Evolutionary conservation across 176 grass and related monocot species (phyloP).

Genomic region (Secale cereale): DNA sequence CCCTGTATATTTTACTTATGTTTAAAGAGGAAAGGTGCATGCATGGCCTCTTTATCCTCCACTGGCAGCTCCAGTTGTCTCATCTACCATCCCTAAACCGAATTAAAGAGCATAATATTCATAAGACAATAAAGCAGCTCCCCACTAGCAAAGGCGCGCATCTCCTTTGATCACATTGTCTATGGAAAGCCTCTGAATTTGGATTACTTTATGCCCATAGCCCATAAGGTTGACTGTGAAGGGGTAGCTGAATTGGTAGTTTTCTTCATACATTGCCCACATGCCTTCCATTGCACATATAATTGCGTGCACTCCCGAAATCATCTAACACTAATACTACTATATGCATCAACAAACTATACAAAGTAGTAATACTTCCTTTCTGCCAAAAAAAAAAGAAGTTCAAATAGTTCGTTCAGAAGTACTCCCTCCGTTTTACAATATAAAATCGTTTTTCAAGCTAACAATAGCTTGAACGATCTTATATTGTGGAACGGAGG

Average conservation of each 20-base stretch:
- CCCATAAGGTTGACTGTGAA: conserved; percentile 45
- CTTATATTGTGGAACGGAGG: too few species aligned
- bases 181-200: conserved; percentile 25
- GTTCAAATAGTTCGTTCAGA: too few species aligned
- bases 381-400: neutral
- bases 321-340: neutral
- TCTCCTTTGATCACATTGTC: conserved; percentile 40
- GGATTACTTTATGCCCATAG: conserved; percentile 25
- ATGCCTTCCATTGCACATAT: neutral
- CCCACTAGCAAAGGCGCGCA: conserved; percentile 38
- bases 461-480: too few species aligned
- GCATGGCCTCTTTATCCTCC: conserved; percentile 42
- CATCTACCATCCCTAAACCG: conserved; percentile 27
- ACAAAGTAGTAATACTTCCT: neutral
- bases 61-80: conserved; percentile 33
- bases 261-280: neutral
- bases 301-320: conserved; percentile 23
- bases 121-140: conserved; percentile 32
- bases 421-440: too few species aligned
- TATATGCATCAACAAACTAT: neutral
- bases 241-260: neutral
- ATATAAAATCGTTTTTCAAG: too few species aligned
- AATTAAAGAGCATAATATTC: conserved; percentile 29
- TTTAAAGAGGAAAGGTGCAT: conserved; percentile 34
- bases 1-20: neutral